Base-by-base conservation (phyloP, 192 early-diverging fungal genomes). In the Tieghemiomyces parasiticus region DNA sequence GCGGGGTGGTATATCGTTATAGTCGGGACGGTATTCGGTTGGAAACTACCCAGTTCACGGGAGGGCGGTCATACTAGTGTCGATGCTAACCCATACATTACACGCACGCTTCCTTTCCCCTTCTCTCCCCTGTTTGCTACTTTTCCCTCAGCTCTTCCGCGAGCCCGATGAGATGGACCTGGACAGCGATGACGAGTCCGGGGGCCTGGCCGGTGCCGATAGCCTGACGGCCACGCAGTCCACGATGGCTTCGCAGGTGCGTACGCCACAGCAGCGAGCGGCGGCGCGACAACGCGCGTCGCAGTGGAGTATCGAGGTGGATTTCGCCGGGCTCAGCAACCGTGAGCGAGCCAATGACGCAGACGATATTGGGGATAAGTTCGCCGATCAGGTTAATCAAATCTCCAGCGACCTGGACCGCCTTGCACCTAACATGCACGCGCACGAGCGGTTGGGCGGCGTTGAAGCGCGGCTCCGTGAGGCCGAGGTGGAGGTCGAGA, bases 401-500 rank as follows among this genome's bases (percentile, higher is more conserved):
- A 65, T 89, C 9, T 59, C 74, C 0, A 65, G 61, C 16, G 83
- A 91, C 29, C 84, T 96, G 59, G 93, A 95, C 34, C 77, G 80
- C 49, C 67, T 96, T 61, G 88, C 90, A 20, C 96, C 96, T 12
- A 97, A 94, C 63, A 81, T 94, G 64, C 83, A 92, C 35, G 90
- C 92, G 0, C 79, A 87, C 33, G 90, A 96, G 54, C 81, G 82
- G 32, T 75, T 97, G 51, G 90, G 89, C 44, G 86, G 85, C 3
- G 88, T 92, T 0, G 89, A 92, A 55, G 70, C 67, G 47, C 82
- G 87, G 54, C 66, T 96, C 49, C 81, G 71, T 33, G 79, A 86
- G 35, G 87, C 90, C 14, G 90, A 91, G 32, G 73, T 73, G 4
- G 90, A 93, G 61, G 95, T 93, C 74, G 87, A 87, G 61, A 71